A percentile compares a stretch with the other conserved stretches of the same genome.
Conservation (phyloP, 805 yeast species). For the Starmerella floris region DNA sequence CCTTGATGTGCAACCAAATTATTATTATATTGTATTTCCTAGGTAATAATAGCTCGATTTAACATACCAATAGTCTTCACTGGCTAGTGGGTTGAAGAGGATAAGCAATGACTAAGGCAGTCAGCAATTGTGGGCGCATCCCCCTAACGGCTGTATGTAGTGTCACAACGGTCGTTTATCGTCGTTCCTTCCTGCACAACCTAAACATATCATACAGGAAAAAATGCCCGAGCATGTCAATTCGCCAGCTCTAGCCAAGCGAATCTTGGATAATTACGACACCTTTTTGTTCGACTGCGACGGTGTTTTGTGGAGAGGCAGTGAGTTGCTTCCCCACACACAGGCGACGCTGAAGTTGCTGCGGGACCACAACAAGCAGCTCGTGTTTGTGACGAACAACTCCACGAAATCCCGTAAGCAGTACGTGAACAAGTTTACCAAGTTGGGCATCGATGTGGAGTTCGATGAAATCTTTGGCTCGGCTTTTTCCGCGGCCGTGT, state of each 20-base stretch:
- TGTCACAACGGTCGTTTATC: no score
- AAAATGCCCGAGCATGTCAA: constrained; percentile 19
- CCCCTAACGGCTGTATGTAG: no score
- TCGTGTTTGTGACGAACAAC: constrained; percentile 88
- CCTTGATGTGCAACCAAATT: no score
- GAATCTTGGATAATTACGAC: constrained; percentile 54
- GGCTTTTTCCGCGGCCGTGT: constrained; percentile 82
- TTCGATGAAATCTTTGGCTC: constrained; percentile 76
- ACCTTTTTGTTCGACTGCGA: constrained; percentile 93
- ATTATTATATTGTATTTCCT: no score
- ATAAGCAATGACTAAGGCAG: no score
- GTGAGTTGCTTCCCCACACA: constrained; percentile 62
- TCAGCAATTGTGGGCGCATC: no score
- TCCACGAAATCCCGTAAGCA: constrained; percentile 77
- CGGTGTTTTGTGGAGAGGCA: constrained; percentile 92
- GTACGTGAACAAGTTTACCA: constrained; percentile 61
- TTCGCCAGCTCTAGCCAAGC: constrained; percentile 24
- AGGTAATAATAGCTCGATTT: no score
- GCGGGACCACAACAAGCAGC: constrained; percentile 42
- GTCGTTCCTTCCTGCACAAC: no score
- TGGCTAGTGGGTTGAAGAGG: no score
- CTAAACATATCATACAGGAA: no score
- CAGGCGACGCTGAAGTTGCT: constrained; percentile 60
- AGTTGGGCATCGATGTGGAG: constrained; percentile 36
- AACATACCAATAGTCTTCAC: no score